phyloP scores from a whole-genome alignment of 2,329 filamentous ascomycete species.

The Colletotrichum sp. region DNA sequence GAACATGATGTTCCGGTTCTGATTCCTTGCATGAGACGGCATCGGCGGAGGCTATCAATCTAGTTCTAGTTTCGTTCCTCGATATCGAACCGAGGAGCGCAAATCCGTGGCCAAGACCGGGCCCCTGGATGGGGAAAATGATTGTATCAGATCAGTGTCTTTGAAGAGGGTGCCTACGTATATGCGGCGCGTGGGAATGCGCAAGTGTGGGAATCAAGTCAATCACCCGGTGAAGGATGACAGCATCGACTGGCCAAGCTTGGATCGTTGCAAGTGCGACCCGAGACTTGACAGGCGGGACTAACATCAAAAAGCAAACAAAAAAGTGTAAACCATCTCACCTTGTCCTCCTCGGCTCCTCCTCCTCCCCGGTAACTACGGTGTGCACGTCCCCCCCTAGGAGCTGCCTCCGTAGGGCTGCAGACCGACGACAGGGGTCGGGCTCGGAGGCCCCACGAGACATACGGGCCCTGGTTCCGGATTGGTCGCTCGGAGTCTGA shows the following conservation, averaged over 20 bases:
- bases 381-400: conserved; percentile 1
- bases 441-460: conserved; percentile 16
- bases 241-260: background rate
- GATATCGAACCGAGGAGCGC: background rate
- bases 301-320: background rate
- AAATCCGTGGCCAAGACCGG: background rate
- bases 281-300: background rate
- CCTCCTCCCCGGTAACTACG: background rate
- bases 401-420: conserved; percentile 17
- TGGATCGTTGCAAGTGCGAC: background rate
- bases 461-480: background rate
- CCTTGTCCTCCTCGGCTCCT: background rate
- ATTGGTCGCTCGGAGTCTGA: conserved; percentile 10
- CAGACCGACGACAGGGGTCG: conserved; percentile 16
- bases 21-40: background rate
- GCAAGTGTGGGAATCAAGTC: background rate
- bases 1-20: background rate
- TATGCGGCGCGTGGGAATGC: background rate
- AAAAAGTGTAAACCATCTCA: conserved; percentile 5
- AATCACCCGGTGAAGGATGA: background rate
- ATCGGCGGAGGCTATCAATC: background rate
- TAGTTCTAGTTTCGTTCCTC: background rate
- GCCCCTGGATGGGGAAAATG: conserved; percentile 1
- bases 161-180: background rate
- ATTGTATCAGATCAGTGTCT: background rate